phyloP scores from a whole-genome alignment of 2,329 filamentous ascomycete genomes.

The Trichoderma semiorbis region DNA sequence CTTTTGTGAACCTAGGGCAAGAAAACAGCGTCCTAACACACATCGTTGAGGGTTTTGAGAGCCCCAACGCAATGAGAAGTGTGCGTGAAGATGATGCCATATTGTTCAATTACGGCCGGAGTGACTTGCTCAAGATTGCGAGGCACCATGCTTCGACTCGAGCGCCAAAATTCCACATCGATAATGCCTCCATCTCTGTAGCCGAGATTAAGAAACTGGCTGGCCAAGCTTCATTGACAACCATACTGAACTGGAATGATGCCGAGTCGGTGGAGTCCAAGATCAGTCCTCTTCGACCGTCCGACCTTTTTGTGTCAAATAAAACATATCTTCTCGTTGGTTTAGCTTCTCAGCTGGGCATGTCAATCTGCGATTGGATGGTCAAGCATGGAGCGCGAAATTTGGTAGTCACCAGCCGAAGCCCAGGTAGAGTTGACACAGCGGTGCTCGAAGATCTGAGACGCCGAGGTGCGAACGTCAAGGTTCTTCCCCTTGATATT shows the following conservation, averaged over 20 bases:
- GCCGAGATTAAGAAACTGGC: not conserved
- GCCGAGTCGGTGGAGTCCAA: not conserved
- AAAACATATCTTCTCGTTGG: not conserved
- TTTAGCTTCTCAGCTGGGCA: not conserved
- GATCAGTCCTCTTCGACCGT: not conserved
- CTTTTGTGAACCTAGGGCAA: not conserved
- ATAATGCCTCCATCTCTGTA: not conserved
- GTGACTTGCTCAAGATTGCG: not conserved
- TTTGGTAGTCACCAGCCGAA: not conserved
- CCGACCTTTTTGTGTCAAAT: not conserved
- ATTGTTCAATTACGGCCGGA: not conserved
- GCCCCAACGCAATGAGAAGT: not conserved
- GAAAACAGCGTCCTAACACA: not conserved
- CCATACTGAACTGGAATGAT: not conserved
- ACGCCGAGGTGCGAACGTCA: not conserved
- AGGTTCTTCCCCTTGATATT: not conserved
- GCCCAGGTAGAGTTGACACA: not conserved
- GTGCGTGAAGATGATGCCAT: not conserved
- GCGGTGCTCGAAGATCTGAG: not conserved
- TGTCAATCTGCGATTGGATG: not conserved
- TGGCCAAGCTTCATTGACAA: not conserved
- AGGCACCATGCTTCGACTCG: not conserved
- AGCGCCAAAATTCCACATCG: not conserved
- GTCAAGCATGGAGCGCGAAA: not conserved
- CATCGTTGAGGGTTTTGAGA: not conserved